Base-by-base conservation (phyloP, 1,284 basidiomycete species). In the Malassezia vespertilionis region DNA sequence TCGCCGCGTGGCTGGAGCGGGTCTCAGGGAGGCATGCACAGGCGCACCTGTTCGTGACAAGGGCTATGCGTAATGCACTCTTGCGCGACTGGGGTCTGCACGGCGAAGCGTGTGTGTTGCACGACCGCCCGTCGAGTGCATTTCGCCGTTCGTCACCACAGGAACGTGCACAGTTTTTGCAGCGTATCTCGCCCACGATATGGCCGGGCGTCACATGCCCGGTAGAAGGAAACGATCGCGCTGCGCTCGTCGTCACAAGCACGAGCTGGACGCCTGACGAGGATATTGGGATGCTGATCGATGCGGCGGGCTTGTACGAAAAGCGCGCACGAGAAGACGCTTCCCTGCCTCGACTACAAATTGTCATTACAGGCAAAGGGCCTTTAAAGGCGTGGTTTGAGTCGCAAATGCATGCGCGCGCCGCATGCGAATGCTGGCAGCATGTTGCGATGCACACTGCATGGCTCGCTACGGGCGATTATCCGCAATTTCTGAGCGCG, bases 261-360 rank as follows among this genome's bases (percentile, higher is more conserved):
- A 99, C 93, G 0, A 88, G 84, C 9, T 97, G 93, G 91, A 97
- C 93, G 0, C 81, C 86, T 6, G 93, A 99, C 65, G 93, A 99
- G 72, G 89, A 97, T 70, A 96, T 99, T 57, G 75, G 77, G 3
- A 78, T 93, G 33, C 77, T 99, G 5, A 36, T 70, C 7, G 33
- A 54, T 4, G 65, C 67, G 7, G 61, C 58, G 0, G 30, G 52
- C 2, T 41, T 75, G 21, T 93, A 90, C 67, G 82, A 93, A 59
- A 54, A 63, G 30, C 76, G 74, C 47, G 87, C 67, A 0, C 43
- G 54, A 3, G 54, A 55, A 2, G 57, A 52, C 7, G n/a, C 38
- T 0, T 23, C 43, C 0, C 49, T 69, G 2, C 67, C 65, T 11
- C 59, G 52, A 15, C 45, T 63, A 32, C 72, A 90, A 39, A 80